Evolutionary conservation across 1,139 yeast genomes (phyloP).

Genomic region (Schwanniomyces etchellsii): DNA sequence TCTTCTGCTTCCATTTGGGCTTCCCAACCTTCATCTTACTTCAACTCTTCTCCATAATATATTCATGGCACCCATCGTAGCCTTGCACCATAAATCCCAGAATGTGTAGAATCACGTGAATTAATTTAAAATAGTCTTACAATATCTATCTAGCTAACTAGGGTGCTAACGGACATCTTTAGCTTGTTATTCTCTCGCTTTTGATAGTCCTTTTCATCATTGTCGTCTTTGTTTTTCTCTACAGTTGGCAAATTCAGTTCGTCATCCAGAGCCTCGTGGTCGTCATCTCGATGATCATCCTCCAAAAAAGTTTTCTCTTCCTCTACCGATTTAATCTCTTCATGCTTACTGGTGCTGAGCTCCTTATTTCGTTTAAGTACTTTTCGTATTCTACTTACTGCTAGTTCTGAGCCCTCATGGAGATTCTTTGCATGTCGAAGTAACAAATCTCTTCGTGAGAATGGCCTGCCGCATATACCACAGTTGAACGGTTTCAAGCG

Average conservation of each 20-base stretch:
- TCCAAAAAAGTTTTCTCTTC: too few relatives aligned
- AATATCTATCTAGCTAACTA: slow-evolving; percentile 25
- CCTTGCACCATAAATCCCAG: not conserved
- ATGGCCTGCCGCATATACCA: slow-evolving; percentile 91
- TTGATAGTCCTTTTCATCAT: slow-evolving; percentile 15
- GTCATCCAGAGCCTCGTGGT: too few relatives aligned
- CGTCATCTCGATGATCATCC: too few relatives aligned
- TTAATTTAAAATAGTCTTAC: too few relatives aligned
- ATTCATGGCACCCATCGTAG: not conserved
- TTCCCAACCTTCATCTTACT: slow-evolving; percentile 3
- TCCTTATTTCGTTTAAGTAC: slow-evolving; percentile 18
- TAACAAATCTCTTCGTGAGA: slow-evolving; percentile 86
- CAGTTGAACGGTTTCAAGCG: slow-evolving; percentile 59
- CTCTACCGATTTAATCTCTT: too few relatives aligned
- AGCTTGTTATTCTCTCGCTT: slow-evolving; percentile 27
- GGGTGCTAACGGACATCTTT: slow-evolving; percentile 44
- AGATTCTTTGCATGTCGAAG: slow-evolving; percentile 91
- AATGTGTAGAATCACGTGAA: not conserved
- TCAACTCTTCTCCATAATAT: not conserved
- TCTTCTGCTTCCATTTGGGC: slow-evolving; percentile 14
- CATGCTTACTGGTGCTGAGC: not conserved
- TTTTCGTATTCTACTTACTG: slow-evolving; percentile 41
- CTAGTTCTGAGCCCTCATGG: slow-evolving; percentile 61
- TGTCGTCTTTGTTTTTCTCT: too few relatives aligned
- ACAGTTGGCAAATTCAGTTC: too few relatives aligned